Conservation (phyloP, 129 eudicot genomes). For the Flaveria ramosissima region DNA sequence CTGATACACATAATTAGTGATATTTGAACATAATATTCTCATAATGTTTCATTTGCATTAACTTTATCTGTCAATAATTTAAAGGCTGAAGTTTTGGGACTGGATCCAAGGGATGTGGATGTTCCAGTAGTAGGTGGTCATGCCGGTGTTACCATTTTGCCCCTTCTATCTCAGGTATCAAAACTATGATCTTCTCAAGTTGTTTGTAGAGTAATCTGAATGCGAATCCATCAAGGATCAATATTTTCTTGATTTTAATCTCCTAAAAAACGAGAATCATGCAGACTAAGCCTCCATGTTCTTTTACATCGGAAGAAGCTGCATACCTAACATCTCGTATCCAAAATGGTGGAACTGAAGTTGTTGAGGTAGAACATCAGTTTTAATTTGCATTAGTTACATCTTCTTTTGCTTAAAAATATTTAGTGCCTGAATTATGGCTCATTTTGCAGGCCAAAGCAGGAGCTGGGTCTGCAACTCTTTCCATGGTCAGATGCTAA, state of each 20-base stretch:
- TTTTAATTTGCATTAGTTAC: constrained; percentile 2
- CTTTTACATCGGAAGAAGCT: constrained; percentile 71
- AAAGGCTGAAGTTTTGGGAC: constrained; percentile 94
- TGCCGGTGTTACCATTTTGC: constrained; percentile 93
- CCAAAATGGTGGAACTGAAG: constrained; percentile 99
- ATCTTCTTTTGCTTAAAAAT: neutral
- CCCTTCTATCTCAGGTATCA: constrained; percentile 88
- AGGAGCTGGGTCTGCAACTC: constrained; percentile 97
- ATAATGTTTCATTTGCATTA: neutral
- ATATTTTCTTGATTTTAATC: neutral
- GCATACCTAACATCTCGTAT: constrained; percentile 70
- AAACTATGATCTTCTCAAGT: constrained; percentile 14
- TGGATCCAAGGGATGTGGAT: constrained; percentile 86
- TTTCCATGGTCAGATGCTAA: constrained; percentile 80
- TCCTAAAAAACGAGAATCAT: neutral
- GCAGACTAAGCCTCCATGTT: constrained; percentile 81
- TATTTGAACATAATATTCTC: constrained; percentile 6
- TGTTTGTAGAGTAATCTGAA: neutral
- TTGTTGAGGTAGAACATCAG: constrained; percentile 72
- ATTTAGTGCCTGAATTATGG: constrained; percentile 10
- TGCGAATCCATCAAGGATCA: neutral
- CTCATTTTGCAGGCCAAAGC: constrained; percentile 83
- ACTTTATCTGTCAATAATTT: constrained; percentile 6
- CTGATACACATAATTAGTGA: neutral
- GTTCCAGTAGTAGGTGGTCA: constrained; percentile 98